Evolutionary conservation across 768 basidiomycete species (phyloP).

Genomic region (Pilatotrama ljubarskyi): DNA sequence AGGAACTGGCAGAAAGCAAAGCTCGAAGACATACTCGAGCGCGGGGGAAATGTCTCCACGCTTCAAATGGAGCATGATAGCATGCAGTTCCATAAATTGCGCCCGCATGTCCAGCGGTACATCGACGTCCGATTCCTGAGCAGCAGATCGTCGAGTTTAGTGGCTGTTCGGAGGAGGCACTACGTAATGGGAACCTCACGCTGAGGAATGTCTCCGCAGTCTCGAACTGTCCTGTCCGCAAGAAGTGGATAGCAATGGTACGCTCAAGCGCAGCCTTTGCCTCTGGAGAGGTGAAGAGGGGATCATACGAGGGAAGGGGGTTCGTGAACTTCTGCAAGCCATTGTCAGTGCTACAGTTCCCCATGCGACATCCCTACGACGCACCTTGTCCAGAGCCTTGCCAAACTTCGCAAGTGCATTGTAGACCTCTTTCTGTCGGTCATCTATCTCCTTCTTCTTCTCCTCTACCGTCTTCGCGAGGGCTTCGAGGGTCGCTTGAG

Average conservation of each 20-base stretch:
- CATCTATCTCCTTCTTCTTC: constrained; percentile 83
- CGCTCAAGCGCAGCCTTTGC: constrained; percentile 64
- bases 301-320: constrained; percentile 64
- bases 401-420: constrained; percentile 73
- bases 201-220: constrained; percentile 74
- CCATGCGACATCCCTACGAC: constrained; percentile 12
- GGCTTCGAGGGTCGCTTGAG: constrained; percentile 49
- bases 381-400: constrained; percentile 89
- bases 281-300: constrained; percentile 62
- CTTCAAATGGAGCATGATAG: constrained; percentile 67
- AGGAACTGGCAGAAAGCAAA: neutral
- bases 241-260: constrained; percentile 72
- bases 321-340: constrained; percentile 48
- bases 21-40: constrained; percentile 55
- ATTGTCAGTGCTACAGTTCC: neutral
- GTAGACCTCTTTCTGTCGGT: constrained; percentile 88
- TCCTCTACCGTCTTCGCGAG: constrained; percentile 62
- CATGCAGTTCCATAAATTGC: constrained; percentile 70
- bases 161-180: too few relatives aligned
- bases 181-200: constrained; percentile 42
- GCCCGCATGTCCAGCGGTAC: constrained; percentile 50
- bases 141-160: neutral
- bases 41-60: constrained; percentile 72
- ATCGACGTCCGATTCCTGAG: constrained; percentile 66
- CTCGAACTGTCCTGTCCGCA: constrained; percentile 80